A percentile compares a stretch with the other conserved stretches of the same genome.
These are phyloP conservation scores for Talaromyces sp. DNA, from an alignment of 2,329 filamentous ascomycete species.

Conservation along the genomic window DNA sequence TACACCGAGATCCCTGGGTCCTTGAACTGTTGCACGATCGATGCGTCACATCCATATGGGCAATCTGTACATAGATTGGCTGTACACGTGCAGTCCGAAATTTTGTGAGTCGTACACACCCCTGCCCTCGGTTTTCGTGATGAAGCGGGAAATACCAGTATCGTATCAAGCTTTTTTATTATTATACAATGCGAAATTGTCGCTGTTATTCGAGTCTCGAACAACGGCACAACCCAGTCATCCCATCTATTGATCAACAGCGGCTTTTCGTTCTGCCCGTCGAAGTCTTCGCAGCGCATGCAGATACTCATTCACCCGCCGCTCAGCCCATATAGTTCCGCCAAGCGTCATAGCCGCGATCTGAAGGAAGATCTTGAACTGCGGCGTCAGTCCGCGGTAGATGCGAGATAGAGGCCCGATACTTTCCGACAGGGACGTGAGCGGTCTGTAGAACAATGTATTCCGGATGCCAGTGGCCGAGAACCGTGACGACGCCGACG, in stretches of 20 bases:
- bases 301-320: slow-evolving; percentile 45
- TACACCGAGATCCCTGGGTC: neutral
- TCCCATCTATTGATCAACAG: neutral
- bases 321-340: slow-evolving; percentile 49
- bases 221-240: neutral
- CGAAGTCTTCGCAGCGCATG: slow-evolving; percentile 41
- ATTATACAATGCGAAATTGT: neutral
- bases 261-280: slow-evolving; percentile 34
- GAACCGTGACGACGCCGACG: slow-evolving; percentile 24
- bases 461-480: slow-evolving; percentile 32
- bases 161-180: neutral
- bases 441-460: slow-evolving; percentile 36
- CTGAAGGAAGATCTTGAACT: slow-evolving; percentile 51
- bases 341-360: slow-evolving; percentile 48
- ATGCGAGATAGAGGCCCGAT: slow-evolving; percentile 42
- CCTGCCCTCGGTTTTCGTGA: neutral
- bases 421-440: slow-evolving; percentile 50
- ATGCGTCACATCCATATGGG: neutral
- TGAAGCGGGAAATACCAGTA: neutral
- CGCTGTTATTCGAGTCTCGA: too few species aligned
- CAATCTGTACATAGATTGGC: neutral
- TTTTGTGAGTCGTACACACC: neutral
- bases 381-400: slow-evolving; percentile 48
- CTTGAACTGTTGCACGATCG: neutral
- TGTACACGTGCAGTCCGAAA: neutral